Conservation (phyloP, 306 rosid species). For the Calophaca sinica region DNA sequence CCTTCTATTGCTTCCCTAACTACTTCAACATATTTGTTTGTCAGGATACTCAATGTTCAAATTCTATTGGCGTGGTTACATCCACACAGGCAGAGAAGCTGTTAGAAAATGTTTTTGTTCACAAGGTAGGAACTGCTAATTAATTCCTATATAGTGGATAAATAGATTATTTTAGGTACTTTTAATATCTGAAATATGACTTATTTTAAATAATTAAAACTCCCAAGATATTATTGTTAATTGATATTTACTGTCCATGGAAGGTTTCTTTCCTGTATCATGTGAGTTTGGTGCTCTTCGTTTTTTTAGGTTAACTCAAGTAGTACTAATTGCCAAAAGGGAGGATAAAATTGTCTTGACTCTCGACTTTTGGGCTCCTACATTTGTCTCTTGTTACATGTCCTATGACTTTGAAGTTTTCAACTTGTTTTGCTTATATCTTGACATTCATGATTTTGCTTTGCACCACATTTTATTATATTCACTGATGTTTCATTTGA, state of each 20-base stretch:
- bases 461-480: slow-evolving; percentile 25
- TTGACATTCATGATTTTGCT: not conserved
- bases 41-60: slow-evolving; percentile 48
- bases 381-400: slow-evolving; percentile 3
- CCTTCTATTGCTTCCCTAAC: slow-evolving; percentile 29
- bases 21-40: slow-evolving; percentile 27
- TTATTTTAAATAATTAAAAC: not conserved
- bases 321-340: slow-evolving; percentile 1
- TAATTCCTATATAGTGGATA: slow-evolving; percentile 8
- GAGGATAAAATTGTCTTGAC: not conserved
- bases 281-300: slow-evolving; percentile 17
- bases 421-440: slow-evolving; percentile 30
- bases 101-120: slow-evolving; percentile 50
- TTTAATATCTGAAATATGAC: slow-evolving; percentile 15
- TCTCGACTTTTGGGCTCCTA: slow-evolving; percentile 6
- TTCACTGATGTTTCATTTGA: slow-evolving; percentile 8
- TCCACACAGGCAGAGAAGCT: slow-evolving; percentile 50
- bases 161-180: slow-evolving; percentile 23
- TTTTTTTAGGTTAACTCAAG: not conserved
- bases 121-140: slow-evolving; percentile 51
- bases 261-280: slow-evolving; percentile 21
- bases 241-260: not conserved
- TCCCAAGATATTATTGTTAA: not conserved
- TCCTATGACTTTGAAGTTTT: slow-evolving; percentile 24
- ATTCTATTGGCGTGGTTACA: slow-evolving; percentile 42